These are phyloP conservation scores for Salvia hispanica DNA, from an alignment of 257 asterid species.

Conservation along the genomic window DNA sequence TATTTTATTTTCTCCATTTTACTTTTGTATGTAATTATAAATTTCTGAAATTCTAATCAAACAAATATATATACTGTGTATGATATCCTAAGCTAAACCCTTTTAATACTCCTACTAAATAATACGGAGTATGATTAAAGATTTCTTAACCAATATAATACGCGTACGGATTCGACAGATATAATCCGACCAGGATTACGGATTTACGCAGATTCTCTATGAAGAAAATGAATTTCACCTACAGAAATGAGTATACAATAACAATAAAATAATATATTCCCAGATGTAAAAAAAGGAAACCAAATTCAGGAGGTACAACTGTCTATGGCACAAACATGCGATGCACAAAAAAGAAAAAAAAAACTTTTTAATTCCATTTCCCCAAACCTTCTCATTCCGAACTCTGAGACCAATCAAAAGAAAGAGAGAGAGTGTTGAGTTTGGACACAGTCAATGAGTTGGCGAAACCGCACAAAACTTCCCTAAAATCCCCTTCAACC, in stretches of 20 bases:
- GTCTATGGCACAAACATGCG: conserved; percentile 27
- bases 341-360: conserved; percentile 3
- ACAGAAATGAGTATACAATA: background rate
- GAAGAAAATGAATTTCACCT: no score
- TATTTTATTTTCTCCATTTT: no score
- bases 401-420: conserved; percentile 4
- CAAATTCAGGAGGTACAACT: conserved; percentile 23
- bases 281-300: background rate
- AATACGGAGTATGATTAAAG: no score
- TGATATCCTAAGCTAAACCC: no score
- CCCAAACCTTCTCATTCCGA: conserved; percentile 10
- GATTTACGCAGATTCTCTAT: no score
- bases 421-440: background rate
- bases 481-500: conserved; percentile 17
- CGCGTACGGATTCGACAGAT: no score
- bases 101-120: no score
- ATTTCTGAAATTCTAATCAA: no score
- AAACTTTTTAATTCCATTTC: background rate
- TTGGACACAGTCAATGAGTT: conserved; percentile 22
- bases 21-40: no score
- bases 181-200: no score
- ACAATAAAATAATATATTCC: background rate
- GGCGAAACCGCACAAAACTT: conserved; percentile 21
- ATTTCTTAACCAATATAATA: no score
- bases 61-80: no score